A percentile compares a stretch with the other conserved stretches of the same genome.
These are phyloP conservation scores for Beauveria asiatica DNA, from an alignment of 2,329 filamentous ascomycete genomes.

Conservation along the genomic window DNA sequence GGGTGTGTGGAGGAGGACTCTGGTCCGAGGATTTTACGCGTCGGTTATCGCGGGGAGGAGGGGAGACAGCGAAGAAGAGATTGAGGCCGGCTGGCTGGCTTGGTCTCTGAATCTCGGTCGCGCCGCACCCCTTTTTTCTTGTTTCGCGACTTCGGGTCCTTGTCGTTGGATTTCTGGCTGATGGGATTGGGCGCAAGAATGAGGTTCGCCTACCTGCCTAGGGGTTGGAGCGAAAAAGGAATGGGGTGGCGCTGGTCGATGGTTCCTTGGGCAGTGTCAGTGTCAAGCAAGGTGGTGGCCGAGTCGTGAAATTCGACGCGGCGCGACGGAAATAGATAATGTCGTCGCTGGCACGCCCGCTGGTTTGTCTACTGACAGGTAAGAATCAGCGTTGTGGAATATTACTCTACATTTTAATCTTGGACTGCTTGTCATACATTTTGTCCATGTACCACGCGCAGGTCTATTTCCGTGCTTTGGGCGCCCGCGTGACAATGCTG, in stretches of 20 bases:
- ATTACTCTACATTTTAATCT: not conserved
- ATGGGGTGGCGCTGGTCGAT: not conserved
- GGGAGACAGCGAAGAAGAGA: not conserved
- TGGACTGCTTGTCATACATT: not conserved
- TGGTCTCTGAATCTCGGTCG: not conserved
- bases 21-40: not conserved
- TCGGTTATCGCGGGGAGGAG: not conserved
- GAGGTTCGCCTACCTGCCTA: not conserved
- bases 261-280: not conserved
- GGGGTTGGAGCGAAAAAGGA: not conserved
- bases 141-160: not conserved
- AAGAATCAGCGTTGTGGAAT: not conserved
- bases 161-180: not conserved
- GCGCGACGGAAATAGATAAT: not conserved
- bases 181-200: not conserved
- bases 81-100: not conserved
- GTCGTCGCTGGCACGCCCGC: not conserved
- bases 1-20: too few relatives aligned
- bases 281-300: not conserved
- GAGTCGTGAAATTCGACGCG: not conserved
- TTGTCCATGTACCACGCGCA: not conserved
- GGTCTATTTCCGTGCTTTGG: not conserved
- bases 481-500: not conserved
- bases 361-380: not conserved
- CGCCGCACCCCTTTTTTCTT: not conserved